A percentile compares a stretch with the other conserved stretches of the same genome.
These are phyloP conservation scores for Trapa bicornis DNA, from an alignment of 345 rosid species.

Conservation along the genomic window DNA sequence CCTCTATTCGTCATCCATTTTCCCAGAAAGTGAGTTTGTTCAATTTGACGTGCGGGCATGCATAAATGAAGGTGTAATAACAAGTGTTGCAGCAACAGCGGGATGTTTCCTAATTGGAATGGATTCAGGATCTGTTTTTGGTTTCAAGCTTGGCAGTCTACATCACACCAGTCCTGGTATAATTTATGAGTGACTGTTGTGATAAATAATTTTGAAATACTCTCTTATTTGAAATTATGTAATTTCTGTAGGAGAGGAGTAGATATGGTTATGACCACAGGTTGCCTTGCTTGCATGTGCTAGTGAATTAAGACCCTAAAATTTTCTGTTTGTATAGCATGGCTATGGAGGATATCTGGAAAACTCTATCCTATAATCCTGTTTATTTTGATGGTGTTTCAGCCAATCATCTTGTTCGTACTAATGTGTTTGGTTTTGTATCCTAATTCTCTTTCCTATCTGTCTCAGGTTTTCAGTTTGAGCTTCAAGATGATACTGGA, in stretches of 20 bases:
- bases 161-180: constrained; percentile 48
- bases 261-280: not conserved
- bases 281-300: not conserved
- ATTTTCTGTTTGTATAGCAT: not conserved
- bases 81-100: constrained; percentile 39
- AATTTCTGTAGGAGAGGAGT: not conserved
- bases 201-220: not conserved
- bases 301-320: not conserved
- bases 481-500: constrained; percentile 72
- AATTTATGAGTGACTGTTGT: not conserved
- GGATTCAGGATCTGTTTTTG: constrained; percentile 54
- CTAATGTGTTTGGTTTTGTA: constrained; percentile 3
- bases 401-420: constrained; percentile 2
- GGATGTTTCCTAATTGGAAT: constrained; percentile 58
- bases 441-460: not conserved
- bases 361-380: no score
- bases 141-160: constrained; percentile 37
- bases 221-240: not conserved
- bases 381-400: not conserved
- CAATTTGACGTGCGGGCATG: constrained; percentile 36
- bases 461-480: constrained; percentile 42
- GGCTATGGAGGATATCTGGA: not conserved
- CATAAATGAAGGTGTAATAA: constrained; percentile 24
- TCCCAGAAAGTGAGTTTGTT: constrained; percentile 32
- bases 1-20: constrained; percentile 21